Evolutionary conservation across 441 rosid species (phyloP).

Genomic region (Kokia cookei): DNA sequence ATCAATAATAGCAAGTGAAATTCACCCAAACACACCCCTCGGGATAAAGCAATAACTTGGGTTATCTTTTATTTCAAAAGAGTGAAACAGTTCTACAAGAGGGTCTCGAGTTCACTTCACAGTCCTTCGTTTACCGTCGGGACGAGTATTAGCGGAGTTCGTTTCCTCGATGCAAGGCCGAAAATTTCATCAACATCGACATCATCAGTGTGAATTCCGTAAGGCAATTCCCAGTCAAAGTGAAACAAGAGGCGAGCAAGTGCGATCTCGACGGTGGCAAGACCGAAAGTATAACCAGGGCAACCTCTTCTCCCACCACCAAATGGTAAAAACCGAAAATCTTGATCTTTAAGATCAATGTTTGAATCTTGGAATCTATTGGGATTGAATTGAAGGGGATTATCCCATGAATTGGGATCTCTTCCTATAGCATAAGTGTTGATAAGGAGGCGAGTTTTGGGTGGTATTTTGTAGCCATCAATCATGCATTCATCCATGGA

Average conservation of each 20-base stretch:
- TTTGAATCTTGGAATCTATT: not conserved
- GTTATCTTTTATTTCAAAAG: not conserved
- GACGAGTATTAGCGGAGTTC: conserved; percentile 21
- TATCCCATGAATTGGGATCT: not conserved
- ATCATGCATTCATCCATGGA: not conserved
- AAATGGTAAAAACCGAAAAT: conserved; percentile 5
- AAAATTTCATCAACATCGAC: not conserved
- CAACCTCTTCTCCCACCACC: conserved; percentile 4
- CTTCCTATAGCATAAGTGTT: conserved; percentile 1
- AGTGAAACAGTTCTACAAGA: not conserved
- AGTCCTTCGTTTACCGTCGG: conserved; percentile 16
- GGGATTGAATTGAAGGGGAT: conserved; percentile 1
- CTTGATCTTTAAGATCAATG: not conserved
- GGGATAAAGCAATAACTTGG: not conserved
- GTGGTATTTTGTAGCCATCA: conserved; percentile 1
- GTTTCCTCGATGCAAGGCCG: conserved; percentile 24
- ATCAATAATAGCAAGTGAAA: not conserved
- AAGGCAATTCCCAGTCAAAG: conserved; percentile 2
- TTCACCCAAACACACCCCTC: too few species aligned
- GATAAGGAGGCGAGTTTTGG: conserved; percentile 1
- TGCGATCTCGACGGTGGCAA: not conserved
- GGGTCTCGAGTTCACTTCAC: not conserved
- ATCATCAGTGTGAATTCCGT: not conserved
- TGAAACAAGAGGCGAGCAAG: not conserved
- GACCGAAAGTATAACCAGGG: not conserved